Evolutionary conservation across 768 basidiomycete genomes (phyloP), one percentile per base, ranked within the genome.

Genomic region (Dacryopinax spathularia): DNA sequence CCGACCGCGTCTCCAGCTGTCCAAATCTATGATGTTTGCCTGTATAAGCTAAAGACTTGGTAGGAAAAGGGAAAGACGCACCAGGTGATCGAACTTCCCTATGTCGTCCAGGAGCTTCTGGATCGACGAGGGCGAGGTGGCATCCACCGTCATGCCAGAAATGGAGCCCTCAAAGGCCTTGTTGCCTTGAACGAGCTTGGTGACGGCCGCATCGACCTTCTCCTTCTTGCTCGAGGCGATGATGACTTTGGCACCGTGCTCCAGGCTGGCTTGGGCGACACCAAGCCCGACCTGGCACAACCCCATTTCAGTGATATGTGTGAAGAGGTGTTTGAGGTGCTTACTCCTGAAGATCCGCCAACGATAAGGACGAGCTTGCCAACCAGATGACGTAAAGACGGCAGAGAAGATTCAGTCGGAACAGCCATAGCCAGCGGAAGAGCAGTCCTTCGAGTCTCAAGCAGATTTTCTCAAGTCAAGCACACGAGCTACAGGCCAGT

Each of bases 241-340:
- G 48, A 56, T 56, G 48, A 56, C 48, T 9, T 31, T 25, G 10
- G 48, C 48, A 9, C 48, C 48, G 29, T 56, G 48, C 18, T 56
- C 48, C 4, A 66, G 61, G 22, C 37, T 18, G 25, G 65, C 60
- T 48, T 64, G 37, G 1, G 65, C 65, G 33, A 64, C 65, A 31
- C n/a, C 62, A 33, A 31, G 63, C 16, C 59, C 65, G 5, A 66
- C n/a, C n/a, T n/a, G n/a, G n/a, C n/a, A n/a, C n/a, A n/a, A n/a
- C n/a, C n/a, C n/a, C n/a, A n/a, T n/a, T n/a, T n/a, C n/a, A n/a
- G n/a, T n/a, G n/a, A n/a, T n/a, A n/a, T n/a, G n/a, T n/a, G n/a
- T n/a, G n/a, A n/a, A n/a, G n/a, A n/a, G n/a, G n/a, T n/a, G n/a
- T n/a, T n/a, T n/a, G 48, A 56, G 48, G 25, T 27, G 5, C 61